These are phyloP conservation scores for Arthrinium phaeospermum DNA, from an alignment of 2,329 filamentous ascomycete genomes.

Conservation along the genomic window DNA sequence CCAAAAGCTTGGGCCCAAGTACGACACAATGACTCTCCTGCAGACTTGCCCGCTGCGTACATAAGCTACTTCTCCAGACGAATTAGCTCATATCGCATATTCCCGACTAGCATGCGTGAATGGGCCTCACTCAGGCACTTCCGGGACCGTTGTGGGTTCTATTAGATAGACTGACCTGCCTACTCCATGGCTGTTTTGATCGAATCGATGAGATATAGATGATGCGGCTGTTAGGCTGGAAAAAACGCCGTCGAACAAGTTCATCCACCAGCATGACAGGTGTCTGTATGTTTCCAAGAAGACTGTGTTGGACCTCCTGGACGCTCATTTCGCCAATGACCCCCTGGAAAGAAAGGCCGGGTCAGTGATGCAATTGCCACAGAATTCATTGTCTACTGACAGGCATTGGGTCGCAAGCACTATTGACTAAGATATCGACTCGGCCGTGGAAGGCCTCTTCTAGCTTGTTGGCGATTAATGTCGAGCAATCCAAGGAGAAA, in stretches of 20 bases:
- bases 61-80: conserved; percentile 31
- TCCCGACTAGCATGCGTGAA: neutral
- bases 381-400: neutral
- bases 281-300: conserved; percentile 43
- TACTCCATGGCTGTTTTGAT: conserved; percentile 40
- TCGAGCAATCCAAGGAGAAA: conserved; percentile 35
- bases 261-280: conserved; percentile 44
- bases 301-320: conserved; percentile 37
- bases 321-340: conserved; percentile 35
- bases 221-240: conserved; percentile 41
- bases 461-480: conserved; percentile 35
- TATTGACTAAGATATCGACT: conserved; percentile 43
- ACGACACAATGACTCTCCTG: conserved; percentile 43
- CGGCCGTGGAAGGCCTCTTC: conserved; percentile 29
- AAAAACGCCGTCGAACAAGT: conserved; percentile 37
- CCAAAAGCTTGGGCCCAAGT: conserved; percentile 44
- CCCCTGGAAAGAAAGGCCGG: conserved; percentile 24
- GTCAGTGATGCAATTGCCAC: neutral
- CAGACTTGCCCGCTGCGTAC: conserved; percentile 42
- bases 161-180: conserved; percentile 26
- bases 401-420: conserved; percentile 37
- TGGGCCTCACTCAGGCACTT: neutral
- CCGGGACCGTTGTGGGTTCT: neutral
- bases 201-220: conserved; percentile 43
- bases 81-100: neutral